Conservation (phyloP, 495 filamentous ascomycete genomes). For the Daldinia decipiens region DNA sequence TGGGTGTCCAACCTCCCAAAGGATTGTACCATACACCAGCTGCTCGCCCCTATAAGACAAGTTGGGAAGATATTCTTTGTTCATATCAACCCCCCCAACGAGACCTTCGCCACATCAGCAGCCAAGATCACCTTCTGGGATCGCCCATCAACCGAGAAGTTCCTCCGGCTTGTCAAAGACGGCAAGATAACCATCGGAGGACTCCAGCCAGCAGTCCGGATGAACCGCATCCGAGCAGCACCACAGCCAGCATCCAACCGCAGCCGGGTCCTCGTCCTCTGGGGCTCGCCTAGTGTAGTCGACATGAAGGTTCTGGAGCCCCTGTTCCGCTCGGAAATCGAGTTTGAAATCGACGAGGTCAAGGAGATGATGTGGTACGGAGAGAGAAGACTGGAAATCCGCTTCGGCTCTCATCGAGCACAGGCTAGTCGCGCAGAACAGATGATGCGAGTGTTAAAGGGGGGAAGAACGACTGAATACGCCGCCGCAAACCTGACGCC, state of each 20-base stretch:
- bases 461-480: neutral
- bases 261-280: neutral
- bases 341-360: neutral
- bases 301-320: neutral
- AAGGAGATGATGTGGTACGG: neutral
- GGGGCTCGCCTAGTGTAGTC: neutral
- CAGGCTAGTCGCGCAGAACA: neutral
- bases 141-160: neutral
- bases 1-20: conserved; percentile 1
- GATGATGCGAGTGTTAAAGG: neutral
- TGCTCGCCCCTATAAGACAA: neutral
- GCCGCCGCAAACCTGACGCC: neutral
- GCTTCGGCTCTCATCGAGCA: neutral
- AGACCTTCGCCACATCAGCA: neutral
- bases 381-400: neutral
- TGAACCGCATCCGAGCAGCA: neutral
- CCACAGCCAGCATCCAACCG: neutral
- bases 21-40: neutral
- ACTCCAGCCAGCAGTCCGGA: neutral
- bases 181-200: neutral
- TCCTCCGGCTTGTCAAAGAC: neutral
- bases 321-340: neutral
- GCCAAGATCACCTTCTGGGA: conserved; percentile 5
- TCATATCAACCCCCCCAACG: neutral
- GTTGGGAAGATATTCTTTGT: conserved; percentile 5